Base-by-base conservation (phyloP, 495 filamentous ascomycete species). In the Saxophila tyrrhenica region DNA sequence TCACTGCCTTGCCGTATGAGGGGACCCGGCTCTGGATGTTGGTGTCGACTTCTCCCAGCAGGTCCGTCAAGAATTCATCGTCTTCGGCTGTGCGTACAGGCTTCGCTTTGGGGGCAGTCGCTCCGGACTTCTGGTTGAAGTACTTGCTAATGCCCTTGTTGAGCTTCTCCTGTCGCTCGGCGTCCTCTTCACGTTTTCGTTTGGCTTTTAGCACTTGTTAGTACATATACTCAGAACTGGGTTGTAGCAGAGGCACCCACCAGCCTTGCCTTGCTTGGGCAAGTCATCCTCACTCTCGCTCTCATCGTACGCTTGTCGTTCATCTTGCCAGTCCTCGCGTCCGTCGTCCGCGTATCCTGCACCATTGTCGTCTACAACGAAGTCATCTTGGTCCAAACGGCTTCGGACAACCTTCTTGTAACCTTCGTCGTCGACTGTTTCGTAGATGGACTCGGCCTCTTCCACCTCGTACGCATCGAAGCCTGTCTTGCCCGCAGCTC, bases 401-500 rank as follows among this genome's bases (percentile, higher is more conserved):
- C 84, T 80, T 38, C 91, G 79, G 39, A 98, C 89, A 52, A 96
- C 81, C 65, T 95, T 92, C 70, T 95, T 95, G 75, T 98, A 98
- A 47, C 86, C 85, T 63, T 94, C 90, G 61, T 98, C 92, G 65
- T 97, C 90, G 48, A 97, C 89, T 67, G 95, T 91, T 52, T 96
- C 91, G 71, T 95, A 98, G 39, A 98, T 73, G 49, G 86, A 80
- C 51, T 83, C 83, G 62, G 85, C 85, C 51, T 96, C 82, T 67
- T 86, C 78, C 54, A 97, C 78, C 67, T 96, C 71, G 72, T 97
- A 98, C n/a, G 79, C 82, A 52, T 87, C 84, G 32, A 91, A 77
- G 52, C 84, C 83, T 66, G 87, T 96, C 73, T 94, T 94, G 65
- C 92, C 92, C 11, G 90, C 77, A 61, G 86, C 82, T 52, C 87